These are phyloP conservation scores for Quercus rubra DNA, from an alignment of 306 rosid species.

Conservation along the genomic window DNA sequence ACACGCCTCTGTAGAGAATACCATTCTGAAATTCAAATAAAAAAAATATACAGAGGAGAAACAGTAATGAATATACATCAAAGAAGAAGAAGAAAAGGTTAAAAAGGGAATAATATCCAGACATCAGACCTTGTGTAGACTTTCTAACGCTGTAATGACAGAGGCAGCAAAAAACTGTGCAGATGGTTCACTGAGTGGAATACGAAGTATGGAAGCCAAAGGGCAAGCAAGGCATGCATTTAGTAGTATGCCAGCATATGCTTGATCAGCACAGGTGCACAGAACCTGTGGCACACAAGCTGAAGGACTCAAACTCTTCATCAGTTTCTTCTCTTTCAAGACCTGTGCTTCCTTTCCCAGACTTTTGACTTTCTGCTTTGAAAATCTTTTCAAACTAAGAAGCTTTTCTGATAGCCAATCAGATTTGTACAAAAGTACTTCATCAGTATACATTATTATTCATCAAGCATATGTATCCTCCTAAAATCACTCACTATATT, in stretches of 20 bases:
- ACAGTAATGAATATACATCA: not conserved
- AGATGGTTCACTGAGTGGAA: conserved; percentile 71
- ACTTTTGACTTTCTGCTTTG: conserved; percentile 74
- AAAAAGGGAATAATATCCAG: conserved; percentile 5
- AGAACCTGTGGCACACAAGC: conserved; percentile 76
- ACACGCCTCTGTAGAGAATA: conserved; percentile 93
- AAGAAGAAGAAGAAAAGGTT: conserved; percentile 4
- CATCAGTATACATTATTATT: conserved; percentile 30
- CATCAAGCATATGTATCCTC: conserved; percentile 1
- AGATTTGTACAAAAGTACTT: conserved; percentile 21
- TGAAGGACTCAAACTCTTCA: conserved; percentile 59
- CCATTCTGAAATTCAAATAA: conserved; percentile 70
- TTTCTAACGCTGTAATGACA: conserved; percentile 66
- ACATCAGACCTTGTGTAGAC: conserved; percentile 75
- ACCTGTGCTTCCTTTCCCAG: conserved; percentile 84
- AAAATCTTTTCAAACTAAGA: conserved; percentile 80
- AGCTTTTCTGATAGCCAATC: conserved; percentile 56
- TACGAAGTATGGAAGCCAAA: conserved; percentile 68
- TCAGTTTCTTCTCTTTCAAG: conserved; percentile 70
- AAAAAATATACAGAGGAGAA: conserved; percentile 4
- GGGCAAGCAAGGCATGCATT: conserved; percentile 81
- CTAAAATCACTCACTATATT: conserved; percentile 14
- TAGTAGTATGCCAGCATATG: conserved; percentile 70
- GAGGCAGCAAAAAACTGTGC: conserved; percentile 72
- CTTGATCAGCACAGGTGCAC: conserved; percentile 66